Conservation (phyloP, 179 eudicot species). For the Silene vulgaris region DNA sequence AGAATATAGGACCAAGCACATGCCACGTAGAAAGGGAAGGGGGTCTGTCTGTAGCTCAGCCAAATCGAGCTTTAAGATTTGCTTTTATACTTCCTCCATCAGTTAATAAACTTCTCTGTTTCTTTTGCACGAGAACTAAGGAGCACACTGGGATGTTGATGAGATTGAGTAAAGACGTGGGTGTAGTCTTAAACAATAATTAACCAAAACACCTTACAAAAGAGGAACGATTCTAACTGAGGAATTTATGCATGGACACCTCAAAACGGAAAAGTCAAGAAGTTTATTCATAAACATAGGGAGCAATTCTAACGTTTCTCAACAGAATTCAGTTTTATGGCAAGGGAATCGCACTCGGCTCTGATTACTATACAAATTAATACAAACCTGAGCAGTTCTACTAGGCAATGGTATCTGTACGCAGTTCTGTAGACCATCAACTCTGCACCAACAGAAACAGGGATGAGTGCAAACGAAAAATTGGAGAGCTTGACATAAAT, state of each 20-base stretch:
- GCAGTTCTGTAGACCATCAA: slow-evolving; percentile 62
- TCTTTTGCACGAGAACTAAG: no score
- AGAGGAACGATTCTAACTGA: no score
- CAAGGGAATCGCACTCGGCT: neutral
- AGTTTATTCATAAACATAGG: neutral
- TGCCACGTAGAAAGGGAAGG: neutral
- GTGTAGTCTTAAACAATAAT: no score
- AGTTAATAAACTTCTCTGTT: no score
- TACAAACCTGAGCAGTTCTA: slow-evolving; percentile 89
- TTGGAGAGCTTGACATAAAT: slow-evolving; percentile 7
- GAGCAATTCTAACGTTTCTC: neutral
- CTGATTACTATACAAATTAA: neutral
- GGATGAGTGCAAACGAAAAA: neutral
- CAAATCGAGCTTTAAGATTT: neutral
- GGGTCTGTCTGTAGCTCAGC: neutral
- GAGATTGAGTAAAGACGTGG: no score
- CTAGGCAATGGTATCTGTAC: slow-evolving; percentile 69
- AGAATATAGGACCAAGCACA: neutral
- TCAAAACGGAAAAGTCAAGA: neutral
- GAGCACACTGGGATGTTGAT: no score
- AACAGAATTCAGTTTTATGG: neutral
- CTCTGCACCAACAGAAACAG: slow-evolving; percentile 35
- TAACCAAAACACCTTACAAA: no score
- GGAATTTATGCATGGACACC: neutral
- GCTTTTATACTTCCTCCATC: no score